phyloP scores from a whole-genome alignment of 176 grass and related monocot genomes.

The Typha latifolia region DNA sequence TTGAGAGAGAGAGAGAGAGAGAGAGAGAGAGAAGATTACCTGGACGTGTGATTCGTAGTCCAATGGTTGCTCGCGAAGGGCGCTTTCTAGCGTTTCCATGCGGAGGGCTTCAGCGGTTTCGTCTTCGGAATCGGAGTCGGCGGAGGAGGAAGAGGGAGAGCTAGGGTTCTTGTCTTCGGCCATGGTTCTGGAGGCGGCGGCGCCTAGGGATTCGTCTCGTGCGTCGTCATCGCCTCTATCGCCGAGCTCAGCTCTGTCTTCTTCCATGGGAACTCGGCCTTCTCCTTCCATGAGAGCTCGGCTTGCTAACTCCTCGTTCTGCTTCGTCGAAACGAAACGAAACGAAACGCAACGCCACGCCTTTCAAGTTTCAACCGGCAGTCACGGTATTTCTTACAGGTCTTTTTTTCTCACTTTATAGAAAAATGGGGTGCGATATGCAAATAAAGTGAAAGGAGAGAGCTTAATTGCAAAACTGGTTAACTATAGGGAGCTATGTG shows the following conservation, averaged over 20 bases:
- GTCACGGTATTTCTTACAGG: too few relatives aligned
- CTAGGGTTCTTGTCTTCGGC: conserved; percentile 27
- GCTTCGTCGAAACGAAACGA: not conserved
- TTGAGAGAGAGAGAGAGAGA: not conserved
- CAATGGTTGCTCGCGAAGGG: conserved; percentile 50
- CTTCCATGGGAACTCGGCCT: conserved; percentile 19
- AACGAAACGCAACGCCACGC: not conserved
- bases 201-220: conserved; percentile 21
- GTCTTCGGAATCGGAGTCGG: conserved; percentile 17
- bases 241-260: conserved; percentile 23
- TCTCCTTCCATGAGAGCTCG: conserved; percentile 21
- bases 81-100: conserved; percentile 59
- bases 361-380: not conserved
- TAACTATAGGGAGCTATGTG: too few relatives aligned
- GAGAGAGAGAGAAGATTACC: conserved; percentile 25
- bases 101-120: conserved; percentile 43
- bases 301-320: too few relatives aligned
- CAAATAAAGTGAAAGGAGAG: too few relatives aligned
- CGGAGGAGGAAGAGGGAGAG: not conserved
- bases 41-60: conserved; percentile 68
- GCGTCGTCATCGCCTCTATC: conserved; percentile 2
- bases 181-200: conserved; percentile 5
- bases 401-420: too few relatives aligned
- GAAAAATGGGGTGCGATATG: too few relatives aligned
- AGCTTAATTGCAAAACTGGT: too few relatives aligned